These are phyloP conservation scores for Boletus fagicola DNA, from an alignment of 768 basidiomycete species.

Conservation along the genomic window DNA sequence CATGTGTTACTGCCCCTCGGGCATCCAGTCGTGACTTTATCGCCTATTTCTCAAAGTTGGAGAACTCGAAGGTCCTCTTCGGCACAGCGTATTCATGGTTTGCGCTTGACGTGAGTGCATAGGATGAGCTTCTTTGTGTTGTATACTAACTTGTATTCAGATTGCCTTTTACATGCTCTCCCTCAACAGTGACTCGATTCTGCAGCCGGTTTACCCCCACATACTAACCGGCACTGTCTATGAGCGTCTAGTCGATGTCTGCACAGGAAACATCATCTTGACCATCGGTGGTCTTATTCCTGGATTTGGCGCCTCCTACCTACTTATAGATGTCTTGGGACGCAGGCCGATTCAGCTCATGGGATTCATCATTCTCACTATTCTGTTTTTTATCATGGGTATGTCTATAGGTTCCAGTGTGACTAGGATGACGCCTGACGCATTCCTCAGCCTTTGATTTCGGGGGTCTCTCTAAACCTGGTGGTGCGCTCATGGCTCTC, in stretches of 20 bases:
- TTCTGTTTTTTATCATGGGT: slow-evolving; percentile 68
- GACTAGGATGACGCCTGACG: neutral
- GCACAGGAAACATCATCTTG: slow-evolving; percentile 69
- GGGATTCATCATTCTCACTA: slow-evolving; percentile 66
- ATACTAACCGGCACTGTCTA: slow-evolving; percentile 33
- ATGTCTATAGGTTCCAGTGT: slow-evolving; percentile 16
- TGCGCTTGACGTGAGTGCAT: slow-evolving; percentile 70
- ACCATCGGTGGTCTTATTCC: slow-evolving; percentile 74
- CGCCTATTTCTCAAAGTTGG: slow-evolving; percentile 61
- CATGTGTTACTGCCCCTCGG: slow-evolving; percentile 62
- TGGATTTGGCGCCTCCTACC: slow-evolving; percentile 54
- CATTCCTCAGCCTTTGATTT: slow-evolving; percentile 56
- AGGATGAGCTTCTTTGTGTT: neutral
- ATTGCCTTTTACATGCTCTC: slow-evolving; percentile 85
- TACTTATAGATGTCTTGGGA: slow-evolving; percentile 72
- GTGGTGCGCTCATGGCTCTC: slow-evolving; percentile 63
- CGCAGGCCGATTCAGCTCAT: slow-evolving; percentile 76
- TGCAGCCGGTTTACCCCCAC: neutral
- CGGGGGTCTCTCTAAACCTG: slow-evolving; percentile 38
- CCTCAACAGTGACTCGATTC: slow-evolving; percentile 52
- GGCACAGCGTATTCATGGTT: slow-evolving; percentile 84
- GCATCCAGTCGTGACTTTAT: slow-evolving; percentile 67
- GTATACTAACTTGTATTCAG: slow-evolving; percentile 29
- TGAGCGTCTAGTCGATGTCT: slow-evolving; percentile 54
- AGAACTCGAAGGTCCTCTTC: slow-evolving; percentile 73